phyloP scores from a whole-genome alignment of 768 basidiomycete genomes.

The Lactarius akahatsu region DNA sequence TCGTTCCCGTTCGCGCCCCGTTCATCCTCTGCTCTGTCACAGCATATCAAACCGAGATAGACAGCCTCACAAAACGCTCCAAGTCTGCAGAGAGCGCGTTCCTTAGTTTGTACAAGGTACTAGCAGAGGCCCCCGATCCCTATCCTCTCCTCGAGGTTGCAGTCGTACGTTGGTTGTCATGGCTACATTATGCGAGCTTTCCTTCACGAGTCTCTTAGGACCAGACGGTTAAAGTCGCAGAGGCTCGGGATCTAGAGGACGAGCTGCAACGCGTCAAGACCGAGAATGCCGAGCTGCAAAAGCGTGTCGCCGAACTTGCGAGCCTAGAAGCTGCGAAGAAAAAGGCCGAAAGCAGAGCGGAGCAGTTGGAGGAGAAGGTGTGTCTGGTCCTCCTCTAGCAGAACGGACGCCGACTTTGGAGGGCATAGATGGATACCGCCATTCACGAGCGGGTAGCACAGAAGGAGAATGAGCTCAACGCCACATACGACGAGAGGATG shows the following conservation, averaged over 20 bases:
- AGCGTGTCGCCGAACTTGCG: slow-evolving; percentile 61
- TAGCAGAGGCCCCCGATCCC: slow-evolving; percentile 97
- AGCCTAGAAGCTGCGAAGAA: slow-evolving; percentile 68
- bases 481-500: slow-evolving; percentile 94
- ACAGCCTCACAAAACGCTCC: slow-evolving; percentile 88
- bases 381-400: background rate
- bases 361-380: slow-evolving; percentile 84
- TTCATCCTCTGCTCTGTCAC: slow-evolving; percentile 12
- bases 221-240: slow-evolving; percentile 87
- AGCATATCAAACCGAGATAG: slow-evolving; percentile 98
- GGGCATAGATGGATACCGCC: slow-evolving; percentile 83
- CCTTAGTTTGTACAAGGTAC: slow-evolving; percentile 92
- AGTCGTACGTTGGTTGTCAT: slow-evolving; percentile 52
- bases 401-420: background rate
- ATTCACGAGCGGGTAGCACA: slow-evolving; percentile 85
- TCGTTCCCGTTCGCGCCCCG: background rate
- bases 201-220: slow-evolving; percentile 50
- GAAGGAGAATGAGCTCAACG: slow-evolving; percentile 96
- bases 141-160: slow-evolving; percentile 95
- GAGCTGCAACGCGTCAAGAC: slow-evolving; percentile 73
- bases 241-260: slow-evolving; percentile 70
- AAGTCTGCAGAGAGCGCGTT: slow-evolving; percentile 95
- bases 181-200: background rate
- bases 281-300: slow-evolving; percentile 81
- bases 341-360: slow-evolving; percentile 69